A percentile compares a stretch with the other conserved stretches of the same genome.
phyloP scores from a whole-genome alignment of 768 basidiomycete species.

The Mycena vitilis region DNA sequence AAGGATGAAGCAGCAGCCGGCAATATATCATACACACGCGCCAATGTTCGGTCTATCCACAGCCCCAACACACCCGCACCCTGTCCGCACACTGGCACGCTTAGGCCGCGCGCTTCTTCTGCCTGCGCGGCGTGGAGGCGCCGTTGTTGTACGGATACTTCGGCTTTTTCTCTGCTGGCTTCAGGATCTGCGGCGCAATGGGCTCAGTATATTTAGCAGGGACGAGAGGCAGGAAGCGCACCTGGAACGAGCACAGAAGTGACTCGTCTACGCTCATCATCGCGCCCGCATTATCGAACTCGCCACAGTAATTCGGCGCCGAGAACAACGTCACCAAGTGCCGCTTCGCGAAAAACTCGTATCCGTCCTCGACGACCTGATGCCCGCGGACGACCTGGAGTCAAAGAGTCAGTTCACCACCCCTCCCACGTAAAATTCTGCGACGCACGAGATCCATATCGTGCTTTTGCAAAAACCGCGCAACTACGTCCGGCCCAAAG shows the following conservation, averaged over 20 bases:
- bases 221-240: slow-evolving; percentile 44
- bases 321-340: slow-evolving; percentile 97
- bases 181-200: slow-evolving; percentile 77
- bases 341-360: slow-evolving; percentile 98
- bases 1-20: slow-evolving; percentile 6
- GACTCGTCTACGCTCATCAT: slow-evolving; percentile 99
- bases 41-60: slow-evolving; percentile 10
- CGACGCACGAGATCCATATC: slow-evolving; percentile 99
- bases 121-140: slow-evolving; percentile 60
- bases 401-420: neutral
- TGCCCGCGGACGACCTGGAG: slow-evolving; percentile 9
- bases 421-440: slow-evolving; percentile 87
- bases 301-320: slow-evolving; percentile 94
- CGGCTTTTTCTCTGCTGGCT: slow-evolving; percentile 98
- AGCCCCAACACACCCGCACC: neutral
- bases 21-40: slow-evolving; percentile 22
- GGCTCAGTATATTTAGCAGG: neutral
- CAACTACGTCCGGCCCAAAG: slow-evolving; percentile 98
- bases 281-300: slow-evolving; percentile 99
- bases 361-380: slow-evolving; percentile 98
- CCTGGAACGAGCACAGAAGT: slow-evolving; percentile 97
- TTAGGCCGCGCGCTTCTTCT: slow-evolving; percentile 26
- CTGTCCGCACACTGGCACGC: neutral
- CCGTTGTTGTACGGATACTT: slow-evolving; percentile 79
- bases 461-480: slow-evolving; percentile 98